A percentile compares a stretch with the other conserved stretches of the same genome.
phyloP scores from a whole-genome alignment of 2,329 filamentous ascomycete species.

The Albifimbria verrucaria region DNA sequence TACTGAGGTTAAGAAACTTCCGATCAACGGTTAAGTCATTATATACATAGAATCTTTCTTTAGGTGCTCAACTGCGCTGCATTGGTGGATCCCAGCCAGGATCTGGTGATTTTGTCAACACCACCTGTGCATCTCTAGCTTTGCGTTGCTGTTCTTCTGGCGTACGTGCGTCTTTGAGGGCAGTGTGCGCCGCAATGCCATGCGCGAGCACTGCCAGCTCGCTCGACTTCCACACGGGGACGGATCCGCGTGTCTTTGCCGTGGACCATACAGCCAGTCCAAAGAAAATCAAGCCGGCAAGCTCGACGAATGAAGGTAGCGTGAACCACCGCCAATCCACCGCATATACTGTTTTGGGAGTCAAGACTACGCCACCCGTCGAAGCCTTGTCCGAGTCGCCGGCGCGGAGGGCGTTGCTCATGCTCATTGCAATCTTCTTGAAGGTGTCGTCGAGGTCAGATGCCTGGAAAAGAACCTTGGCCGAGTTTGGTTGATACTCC shows the following conservation, averaged over 20 bases:
- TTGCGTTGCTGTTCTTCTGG: not conserved
- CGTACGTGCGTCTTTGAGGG: not conserved
- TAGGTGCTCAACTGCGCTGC: too few relatives aligned
- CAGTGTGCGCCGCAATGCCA: slow-evolving; percentile 1
- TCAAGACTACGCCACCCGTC: slow-evolving; percentile 1
- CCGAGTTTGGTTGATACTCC: slow-evolving; percentile 5
- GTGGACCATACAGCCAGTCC: slow-evolving; percentile 3
- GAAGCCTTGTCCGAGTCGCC: slow-evolving; percentile 2
- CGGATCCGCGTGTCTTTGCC: not conserved
- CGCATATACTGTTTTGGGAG: slow-evolving; percentile 7
- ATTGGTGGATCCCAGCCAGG: too few relatives aligned
- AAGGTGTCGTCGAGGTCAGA: slow-evolving; percentile 4
- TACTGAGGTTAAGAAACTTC: too few relatives aligned
- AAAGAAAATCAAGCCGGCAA: slow-evolving; percentile 5
- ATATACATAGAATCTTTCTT: too few relatives aligned
- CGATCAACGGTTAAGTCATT: too few relatives aligned
- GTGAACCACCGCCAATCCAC: slow-evolving; percentile 12
- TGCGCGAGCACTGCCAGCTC: slow-evolving; percentile 10
- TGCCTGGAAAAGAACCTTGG: slow-evolving; percentile 7
- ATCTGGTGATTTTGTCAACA: not conserved
- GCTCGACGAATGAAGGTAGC: slow-evolving; percentile 6
- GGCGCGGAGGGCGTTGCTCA: slow-evolving; percentile 10
- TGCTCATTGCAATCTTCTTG: slow-evolving; percentile 10
- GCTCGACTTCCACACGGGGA: slow-evolving; percentile 11
- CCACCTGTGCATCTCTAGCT: not conserved